phyloP scores from a whole-genome alignment of 495 filamentous ascomycete species.

The Xylaria grammica region DNA sequence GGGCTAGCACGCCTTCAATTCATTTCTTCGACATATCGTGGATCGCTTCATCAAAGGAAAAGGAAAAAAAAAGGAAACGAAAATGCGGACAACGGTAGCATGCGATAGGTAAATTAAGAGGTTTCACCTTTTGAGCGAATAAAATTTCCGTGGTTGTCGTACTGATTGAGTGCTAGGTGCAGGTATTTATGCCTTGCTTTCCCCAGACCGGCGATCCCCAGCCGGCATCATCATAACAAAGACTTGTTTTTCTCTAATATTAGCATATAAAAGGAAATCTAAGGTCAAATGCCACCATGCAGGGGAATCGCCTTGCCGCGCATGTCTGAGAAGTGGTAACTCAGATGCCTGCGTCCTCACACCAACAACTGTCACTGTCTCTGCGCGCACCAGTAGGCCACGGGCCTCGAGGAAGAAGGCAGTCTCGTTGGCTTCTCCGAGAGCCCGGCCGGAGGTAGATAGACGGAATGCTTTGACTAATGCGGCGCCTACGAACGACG shows the following conservation, averaged over 20 bases:
- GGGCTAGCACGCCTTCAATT: neutral
- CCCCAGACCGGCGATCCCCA: neutral
- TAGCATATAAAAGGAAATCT: slow-evolving; percentile 8
- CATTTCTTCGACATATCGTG: neutral
- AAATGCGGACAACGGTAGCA: slow-evolving; percentile 21
- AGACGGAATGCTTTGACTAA: neutral
- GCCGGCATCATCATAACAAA: neutral
- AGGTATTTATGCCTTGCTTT: slow-evolving; percentile 9
- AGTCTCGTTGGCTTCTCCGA: neutral
- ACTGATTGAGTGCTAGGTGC: slow-evolving; percentile 7
- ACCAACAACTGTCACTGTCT: neutral
- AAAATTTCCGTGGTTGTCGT: slow-evolving; percentile 9
- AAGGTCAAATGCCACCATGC: slow-evolving; percentile 20
- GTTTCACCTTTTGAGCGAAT: neutral
- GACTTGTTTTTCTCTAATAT: neutral
- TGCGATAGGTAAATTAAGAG: slow-evolving; percentile 14
- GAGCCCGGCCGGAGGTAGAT: neutral
- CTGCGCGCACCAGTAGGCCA: neutral
- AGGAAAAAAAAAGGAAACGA: neutral
- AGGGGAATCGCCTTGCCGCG: slow-evolving; percentile 13
- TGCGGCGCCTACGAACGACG: slow-evolving; percentile 1
- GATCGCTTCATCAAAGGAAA: neutral
- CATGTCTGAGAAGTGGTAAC: slow-evolving; percentile 14
- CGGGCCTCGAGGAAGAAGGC: slow-evolving; percentile 2
- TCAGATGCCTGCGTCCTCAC: slow-evolving; percentile 11